Base-by-base conservation (phyloP, 2,329 filamentous ascomycete species). In the Verticillium albo-atrum region DNA sequence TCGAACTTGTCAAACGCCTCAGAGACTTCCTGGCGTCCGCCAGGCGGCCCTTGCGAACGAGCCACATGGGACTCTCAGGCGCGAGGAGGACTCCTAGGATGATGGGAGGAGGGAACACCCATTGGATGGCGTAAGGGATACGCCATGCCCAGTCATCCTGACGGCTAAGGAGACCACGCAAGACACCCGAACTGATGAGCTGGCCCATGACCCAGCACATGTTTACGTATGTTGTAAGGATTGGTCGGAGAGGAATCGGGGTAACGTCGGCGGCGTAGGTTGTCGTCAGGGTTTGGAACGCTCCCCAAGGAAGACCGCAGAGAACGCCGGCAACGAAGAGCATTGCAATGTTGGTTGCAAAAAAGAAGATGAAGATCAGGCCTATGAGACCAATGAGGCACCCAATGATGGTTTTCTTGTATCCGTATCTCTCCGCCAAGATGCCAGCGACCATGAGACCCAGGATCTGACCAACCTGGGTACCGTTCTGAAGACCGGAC, bases 201-300 rank as follows among this genome's bases (percentile, higher is more conserved):
- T 82, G 78, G 1, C 80, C 80, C 4, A 81, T 72, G 5, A 77
- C 76, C 75, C 79, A 82, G 68, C 79, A 82, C 53, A 82, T 70
- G 61, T 82, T 82, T 60, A 78, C 73, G 51, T 79, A 80, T 0
- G 74, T 76, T 1, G 74, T 80, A 3, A 83, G 71, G 56, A 81
- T 81, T 6, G 75, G 72, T 23, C 80, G 75, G 1, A 82, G 74
- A 3, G 75, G 78, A 26, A 67, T 74, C 64, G 77, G 70, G 23
- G 67, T 63, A 6, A 71, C 67, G 50, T 79, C 77, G 1, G 76
- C 73, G 0, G 75, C 75, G 55, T 79, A 78, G 1, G 76, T 71
- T 0, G 74, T 71, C 0, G 70, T 70, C 12, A 78, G 65, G 0
- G 74, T 76, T 32, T 73, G 71, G 54, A 78, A 67, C 2, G 66